Base-by-base conservation (phyloP, 805 yeast species). In the Monosporozyma solicola region DNA sequence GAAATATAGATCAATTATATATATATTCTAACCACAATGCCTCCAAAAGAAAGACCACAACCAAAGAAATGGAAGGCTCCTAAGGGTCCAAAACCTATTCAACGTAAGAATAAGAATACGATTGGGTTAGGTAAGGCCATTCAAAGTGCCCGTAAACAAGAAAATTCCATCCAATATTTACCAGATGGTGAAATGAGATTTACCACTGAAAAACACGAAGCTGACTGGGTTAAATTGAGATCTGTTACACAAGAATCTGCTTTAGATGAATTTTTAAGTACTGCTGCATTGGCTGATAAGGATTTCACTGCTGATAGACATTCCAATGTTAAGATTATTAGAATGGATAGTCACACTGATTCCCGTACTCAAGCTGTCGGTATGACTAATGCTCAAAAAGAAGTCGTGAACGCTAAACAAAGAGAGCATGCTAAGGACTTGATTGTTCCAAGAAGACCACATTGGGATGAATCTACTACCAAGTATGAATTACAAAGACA, bases 171-270 rank as follows among this genome's bases (percentile, higher is more conserved):
- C 53, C 83, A 84, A 64, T 80, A 72, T 60, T 71, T 86, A 47
- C 95, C 95, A 31, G 94, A 85, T 72, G 95, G 95, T 59, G 95
- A 87, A 63, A 79, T 87, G 80, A 76, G 96, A 62, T 90, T 89
- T 69, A 87, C 95, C 20, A 89, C 96, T 0, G 84, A 80, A 48
- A 84, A 84, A 60, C 87, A 81, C 59, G 95, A 88, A 65, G 95
- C 89, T 13, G 79, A 78, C 56, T 89, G 96, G 95, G 95, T 87
- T 50, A 88, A 90, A 58, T 73, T 94, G 64, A 80, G 94, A 66
- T 90, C 97, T 2, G 95, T 94, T 15, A 94, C 98, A 0, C 98
- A 94, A 63, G 98, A 94, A 68, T 81, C 85, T 60, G 85, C 97
- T 1, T 72, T 94, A 53, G 98, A 94, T 71, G 99, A 94, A 71